Conservation (phyloP, 208 protist genomes). For the Crithidia fasciculata region DNA sequence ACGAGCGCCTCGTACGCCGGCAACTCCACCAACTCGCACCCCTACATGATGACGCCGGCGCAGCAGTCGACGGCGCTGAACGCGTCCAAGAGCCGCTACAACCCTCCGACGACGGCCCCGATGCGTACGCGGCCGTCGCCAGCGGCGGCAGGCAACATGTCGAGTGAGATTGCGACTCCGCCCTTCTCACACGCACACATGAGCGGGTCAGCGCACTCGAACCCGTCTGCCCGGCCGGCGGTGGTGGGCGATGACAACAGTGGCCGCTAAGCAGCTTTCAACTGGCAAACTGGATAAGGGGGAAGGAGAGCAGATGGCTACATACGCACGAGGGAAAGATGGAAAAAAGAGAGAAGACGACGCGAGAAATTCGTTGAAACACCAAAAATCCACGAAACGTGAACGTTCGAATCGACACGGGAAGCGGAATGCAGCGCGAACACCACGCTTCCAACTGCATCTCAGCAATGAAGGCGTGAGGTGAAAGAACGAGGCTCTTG, state of each 20-base stretch:
- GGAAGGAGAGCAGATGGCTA: no score
- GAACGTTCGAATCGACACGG: no score
- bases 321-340: no score
- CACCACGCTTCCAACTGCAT: no score
- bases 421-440: no score
- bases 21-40: conserved; percentile 23
- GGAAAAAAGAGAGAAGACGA: neutral
- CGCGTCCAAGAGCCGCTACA: conserved; percentile 19
- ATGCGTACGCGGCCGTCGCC: conserved; percentile 6
- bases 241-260: neutral
- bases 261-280: neutral
- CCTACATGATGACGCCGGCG: conserved; percentile 6
- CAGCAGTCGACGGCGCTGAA: neutral
- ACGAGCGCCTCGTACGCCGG: conserved; percentile 9
- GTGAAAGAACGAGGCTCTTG: no score
- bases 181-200: neutral
- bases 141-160: neutral
- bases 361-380: neutral
- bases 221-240: neutral
- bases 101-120: conserved; percentile 1
- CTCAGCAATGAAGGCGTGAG: no score
- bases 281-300: no score
- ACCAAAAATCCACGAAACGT: no score
- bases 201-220: conserved; percentile 8
- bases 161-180: neutral